phyloP scores from a whole-genome alignment of 306 rosid genomes.

The Casuarina equisetifolia region DNA sequence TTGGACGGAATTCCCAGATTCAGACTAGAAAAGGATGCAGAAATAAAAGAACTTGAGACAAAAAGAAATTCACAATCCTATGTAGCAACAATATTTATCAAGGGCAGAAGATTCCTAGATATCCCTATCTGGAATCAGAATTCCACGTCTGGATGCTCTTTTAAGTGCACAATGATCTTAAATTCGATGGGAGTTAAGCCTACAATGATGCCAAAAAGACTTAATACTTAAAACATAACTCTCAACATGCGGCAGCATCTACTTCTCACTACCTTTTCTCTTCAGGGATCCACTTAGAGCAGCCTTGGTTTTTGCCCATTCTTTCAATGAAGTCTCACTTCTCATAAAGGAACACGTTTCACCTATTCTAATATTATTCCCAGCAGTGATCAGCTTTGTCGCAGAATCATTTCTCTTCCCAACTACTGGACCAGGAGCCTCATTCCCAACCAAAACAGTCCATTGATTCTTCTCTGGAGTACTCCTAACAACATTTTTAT shows the following conservation, averaged over 20 bases:
- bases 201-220: background rate
- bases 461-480: slow-evolving; percentile 30
- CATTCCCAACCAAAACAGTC: slow-evolving; percentile 23
- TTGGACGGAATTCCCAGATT: too few species aligned
- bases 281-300: slow-evolving; percentile 67
- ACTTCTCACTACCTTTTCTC: slow-evolving; percentile 50
- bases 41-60: too few species aligned
- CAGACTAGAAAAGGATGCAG: too few species aligned
- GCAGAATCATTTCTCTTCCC: slow-evolving; percentile 34
- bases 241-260: background rate
- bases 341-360: slow-evolving; percentile 79
- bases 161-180: background rate
- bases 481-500: background rate
- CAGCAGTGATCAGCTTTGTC: slow-evolving; percentile 31
- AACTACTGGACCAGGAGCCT: slow-evolving; percentile 22
- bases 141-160: too few species aligned
- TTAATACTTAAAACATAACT: background rate
- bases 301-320: slow-evolving; percentile 73
- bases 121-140: too few species aligned
- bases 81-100: too few species aligned
- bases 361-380: slow-evolving; percentile 36
- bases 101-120: too few species aligned
- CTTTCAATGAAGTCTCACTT: slow-evolving; percentile 63
- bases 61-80: too few species aligned
- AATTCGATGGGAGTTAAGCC: background rate